Base-by-base conservation (phyloP, 2,329 filamentous ascomycete genomes). In the Epichloe scottii region DNA sequence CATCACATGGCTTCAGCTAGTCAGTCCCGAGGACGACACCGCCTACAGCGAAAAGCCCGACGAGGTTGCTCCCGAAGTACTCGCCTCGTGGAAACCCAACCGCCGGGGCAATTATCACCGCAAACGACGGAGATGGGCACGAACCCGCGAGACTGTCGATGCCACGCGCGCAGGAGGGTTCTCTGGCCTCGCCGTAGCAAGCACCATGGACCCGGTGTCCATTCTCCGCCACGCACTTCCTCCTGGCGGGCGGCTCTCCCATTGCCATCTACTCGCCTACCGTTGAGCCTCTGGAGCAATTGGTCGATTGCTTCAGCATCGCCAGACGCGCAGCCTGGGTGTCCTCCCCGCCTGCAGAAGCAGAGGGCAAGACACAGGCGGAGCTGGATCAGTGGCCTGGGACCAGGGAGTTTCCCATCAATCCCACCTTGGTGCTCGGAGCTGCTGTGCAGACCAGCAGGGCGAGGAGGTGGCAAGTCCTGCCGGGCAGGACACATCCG, bases 401-500 rank as follows among this genome's bases (percentile, higher is more conserved):
- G n/a, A 77, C 74, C 11, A 75, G 82, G 0, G 87, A 94, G 58
- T 97, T 95, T 63, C 87, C 89, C 0, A 67, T 96, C 14, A 93
- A 98, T 63, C 93, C 93, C 0, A 86, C 88, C 2, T 69, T 95
- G 48, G 66, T 98, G 4, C 76, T 97, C 0, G 87, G 84, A 0
- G 82, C 88, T 1, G 81, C 77, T 12, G 74, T 98, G 49, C 90
- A 97, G 69, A 93, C 84, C 2, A 87, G 84, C 46, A 76, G 88
- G 14, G 83, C 86, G 5, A 77, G 86, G 55, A 75, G 80, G 49
- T 97, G 89, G 87, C 93, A 98, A 71, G 90, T 96, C 2, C 67
- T 98, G 45, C 93, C 93, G 0, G 87, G 89, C 0, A 74, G 93
- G 50, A 97, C 93, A 49, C 93, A 98, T 70, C 93, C 93, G 6